Evolutionary conservation across 805 yeast species (phyloP).

Genomic region (Metschnikowia lochheadii): DNA sequence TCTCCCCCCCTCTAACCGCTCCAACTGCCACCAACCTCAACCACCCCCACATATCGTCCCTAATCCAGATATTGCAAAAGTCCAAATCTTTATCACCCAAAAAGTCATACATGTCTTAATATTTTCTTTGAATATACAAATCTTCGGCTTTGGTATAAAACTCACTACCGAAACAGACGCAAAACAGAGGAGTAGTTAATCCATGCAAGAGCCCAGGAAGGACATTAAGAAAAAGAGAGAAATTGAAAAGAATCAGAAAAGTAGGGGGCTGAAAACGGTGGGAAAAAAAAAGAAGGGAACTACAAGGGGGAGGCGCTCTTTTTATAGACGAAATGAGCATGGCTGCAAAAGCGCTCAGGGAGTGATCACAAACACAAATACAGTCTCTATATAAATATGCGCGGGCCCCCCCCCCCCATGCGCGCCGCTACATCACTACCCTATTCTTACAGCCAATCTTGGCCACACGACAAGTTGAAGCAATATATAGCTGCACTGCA

Average conservation of each 20-base stretch:
- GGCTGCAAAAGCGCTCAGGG: conserved; percentile 4
- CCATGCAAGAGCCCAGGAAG: neutral
- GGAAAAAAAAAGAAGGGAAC: neutral
- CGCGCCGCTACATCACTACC: neutral
- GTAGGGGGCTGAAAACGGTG: no score
- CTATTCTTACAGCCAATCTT: neutral
- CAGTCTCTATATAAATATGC: neutral
- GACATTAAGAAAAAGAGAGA: neutral
- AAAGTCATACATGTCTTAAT: no score
- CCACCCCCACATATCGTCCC: no score
- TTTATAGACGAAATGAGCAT: neutral
- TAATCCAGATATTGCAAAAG: no score
- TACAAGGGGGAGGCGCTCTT: neutral
- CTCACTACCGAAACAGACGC: neutral
- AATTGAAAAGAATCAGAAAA: neutral
- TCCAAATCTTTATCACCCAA: no score
- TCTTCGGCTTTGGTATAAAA: no score
- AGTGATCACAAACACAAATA: neutral
- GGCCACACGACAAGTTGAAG: neutral
- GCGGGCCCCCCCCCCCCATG: neutral
- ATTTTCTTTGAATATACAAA: no score
- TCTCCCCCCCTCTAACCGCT: neutral
- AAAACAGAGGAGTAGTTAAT: neutral
- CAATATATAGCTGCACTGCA: neutral
- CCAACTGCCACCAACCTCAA: neutral